Percentiles rank a stretch among this genome's conserved stretches.
These are phyloP conservation scores for Willaertia magna DNA, from an alignment of 208 protist species.

Conservation along the genomic window DNA sequence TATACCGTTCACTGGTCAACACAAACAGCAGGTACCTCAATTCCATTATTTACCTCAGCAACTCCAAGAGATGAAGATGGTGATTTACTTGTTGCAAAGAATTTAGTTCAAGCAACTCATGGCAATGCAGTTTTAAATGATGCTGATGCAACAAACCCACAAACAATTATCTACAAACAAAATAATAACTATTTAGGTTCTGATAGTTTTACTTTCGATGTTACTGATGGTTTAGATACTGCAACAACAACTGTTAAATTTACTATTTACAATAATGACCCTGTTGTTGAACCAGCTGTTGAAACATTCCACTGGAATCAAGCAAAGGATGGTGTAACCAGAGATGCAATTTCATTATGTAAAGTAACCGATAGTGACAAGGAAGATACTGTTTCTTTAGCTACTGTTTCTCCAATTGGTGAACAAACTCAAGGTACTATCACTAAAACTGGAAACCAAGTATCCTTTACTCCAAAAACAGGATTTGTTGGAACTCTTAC, in stretches of 20 bases:
- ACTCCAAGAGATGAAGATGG: background rate
- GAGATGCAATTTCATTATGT: background rate
- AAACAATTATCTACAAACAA: background rate
- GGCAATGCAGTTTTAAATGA: background rate
- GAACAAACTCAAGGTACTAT: too few species aligned
- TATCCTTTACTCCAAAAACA: background rate
- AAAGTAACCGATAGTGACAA: background rate
- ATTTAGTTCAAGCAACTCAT: background rate
- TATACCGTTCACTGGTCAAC: background rate
- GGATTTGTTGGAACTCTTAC: background rate
- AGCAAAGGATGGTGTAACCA: background rate
- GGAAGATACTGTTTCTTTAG: background rate
- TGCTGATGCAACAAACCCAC: background rate
- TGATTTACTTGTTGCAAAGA: background rate
- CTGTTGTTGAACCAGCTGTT: background rate
- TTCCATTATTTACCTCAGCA: background rate
- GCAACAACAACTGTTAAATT: background rate
- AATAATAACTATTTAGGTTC: background rate
- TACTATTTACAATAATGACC: background rate
- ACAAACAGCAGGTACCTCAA: background rate
- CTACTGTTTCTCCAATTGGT: background rate
- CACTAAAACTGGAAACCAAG: background rate
- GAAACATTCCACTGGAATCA: background rate
- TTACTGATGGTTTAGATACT: background rate
- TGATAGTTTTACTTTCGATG: background rate